These are phyloP conservation scores for Phialemoniopsis sp. DNA, from an alignment of 2,329 filamentous ascomycete species.

Conservation along the genomic window DNA sequence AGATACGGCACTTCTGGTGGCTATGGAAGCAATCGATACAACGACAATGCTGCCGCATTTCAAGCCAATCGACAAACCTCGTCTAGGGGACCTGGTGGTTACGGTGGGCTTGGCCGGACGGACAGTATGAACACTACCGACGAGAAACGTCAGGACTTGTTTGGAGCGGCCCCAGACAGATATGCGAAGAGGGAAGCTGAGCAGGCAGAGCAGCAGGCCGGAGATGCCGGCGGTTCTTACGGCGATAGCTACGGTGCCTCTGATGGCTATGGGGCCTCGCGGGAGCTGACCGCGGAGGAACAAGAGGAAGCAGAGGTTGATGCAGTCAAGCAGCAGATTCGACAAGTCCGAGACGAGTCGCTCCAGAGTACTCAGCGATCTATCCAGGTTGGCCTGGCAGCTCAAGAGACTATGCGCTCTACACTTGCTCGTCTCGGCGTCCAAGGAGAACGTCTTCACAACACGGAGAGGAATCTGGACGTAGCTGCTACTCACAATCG, in stretches of 20 bases:
- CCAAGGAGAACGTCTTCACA: constrained; percentile 77
- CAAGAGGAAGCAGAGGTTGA: constrained; percentile 70
- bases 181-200: constrained; percentile 28
- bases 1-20: constrained; percentile 46
- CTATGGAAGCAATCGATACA: constrained; percentile 51
- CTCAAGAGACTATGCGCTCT: constrained; percentile 32
- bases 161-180: constrained; percentile 49
- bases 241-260: constrained; percentile 17
- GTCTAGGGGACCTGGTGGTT: constrained; percentile 46
- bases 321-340: constrained; percentile 70
- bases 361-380: too few relatives aligned
- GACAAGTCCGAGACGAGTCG: constrained; percentile 72
- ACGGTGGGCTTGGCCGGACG: constrained; percentile 52
- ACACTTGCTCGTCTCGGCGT: constrained; percentile 70
- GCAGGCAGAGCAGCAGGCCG: too few relatives aligned
- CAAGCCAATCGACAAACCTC: constrained; percentile 17
- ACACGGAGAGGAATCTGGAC: constrained; percentile 80
- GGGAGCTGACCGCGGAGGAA: constrained; percentile 78
- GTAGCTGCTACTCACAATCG: constrained; percentile 72
- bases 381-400: constrained; percentile 35
- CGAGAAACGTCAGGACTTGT: constrained; percentile 58
- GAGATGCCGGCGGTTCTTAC: too few relatives aligned
- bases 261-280: constrained; percentile 60
- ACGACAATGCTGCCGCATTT: constrained; percentile 25
- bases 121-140: constrained; percentile 38